These are phyloP conservation scores for Vitis riparia DNA, from an alignment of 164 flowering plant species.

Conservation along the genomic window DNA sequence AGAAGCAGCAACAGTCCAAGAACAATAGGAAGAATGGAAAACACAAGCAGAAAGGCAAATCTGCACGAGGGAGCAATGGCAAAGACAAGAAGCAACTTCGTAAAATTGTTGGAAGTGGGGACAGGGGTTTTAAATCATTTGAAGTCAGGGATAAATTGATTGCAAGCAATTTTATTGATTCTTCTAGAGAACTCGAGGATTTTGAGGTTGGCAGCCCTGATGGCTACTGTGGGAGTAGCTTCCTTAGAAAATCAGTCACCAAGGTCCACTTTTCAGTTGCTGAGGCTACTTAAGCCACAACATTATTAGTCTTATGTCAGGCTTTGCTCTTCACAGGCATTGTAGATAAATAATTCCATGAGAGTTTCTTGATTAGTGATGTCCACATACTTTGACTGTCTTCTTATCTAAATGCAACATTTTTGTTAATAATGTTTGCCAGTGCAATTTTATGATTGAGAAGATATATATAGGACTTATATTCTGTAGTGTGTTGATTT, in stretches of 20 bases:
- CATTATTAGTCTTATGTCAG: neutral
- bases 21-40: constrained; percentile 54
- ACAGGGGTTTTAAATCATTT: constrained; percentile 10
- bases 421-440: no score
- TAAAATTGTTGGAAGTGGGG: constrained; percentile 23
- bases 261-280: constrained; percentile 47
- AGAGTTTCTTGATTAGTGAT: no score
- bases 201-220: constrained; percentile 41
- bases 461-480: no score
- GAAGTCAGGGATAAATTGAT: constrained; percentile 12
- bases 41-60: constrained; percentile 60
- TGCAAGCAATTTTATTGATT: constrained; percentile 4
- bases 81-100: constrained; percentile 54
- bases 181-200: constrained; percentile 16
- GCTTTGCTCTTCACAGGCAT: constrained; percentile 5
- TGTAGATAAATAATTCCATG: constrained; percentile 31
- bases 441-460: no score
- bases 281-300: constrained; percentile 42
- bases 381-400: no score
- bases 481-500: no score
- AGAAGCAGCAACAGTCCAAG: constrained; percentile 33
- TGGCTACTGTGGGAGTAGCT: constrained; percentile 52
- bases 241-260: constrained; percentile 35
- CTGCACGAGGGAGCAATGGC: constrained; percentile 35
- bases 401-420: no score